Evolutionary conservation across 371 early-diverging fungal species (phyloP), one percentile per base, ranked within the genome.

Genomic region (Capillidium heterosporum): DNA sequence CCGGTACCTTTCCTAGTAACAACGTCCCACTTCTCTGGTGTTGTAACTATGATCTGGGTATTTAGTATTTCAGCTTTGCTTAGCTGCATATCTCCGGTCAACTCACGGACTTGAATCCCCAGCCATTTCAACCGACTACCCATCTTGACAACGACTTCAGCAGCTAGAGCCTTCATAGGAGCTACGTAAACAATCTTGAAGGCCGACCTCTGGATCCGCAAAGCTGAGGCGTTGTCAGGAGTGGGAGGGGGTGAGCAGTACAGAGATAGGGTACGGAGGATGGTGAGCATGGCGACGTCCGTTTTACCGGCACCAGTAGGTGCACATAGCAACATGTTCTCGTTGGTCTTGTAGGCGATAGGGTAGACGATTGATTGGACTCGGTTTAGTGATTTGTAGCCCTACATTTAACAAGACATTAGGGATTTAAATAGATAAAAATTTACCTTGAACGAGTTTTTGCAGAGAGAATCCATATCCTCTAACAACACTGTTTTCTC

Each of bases 21-120:
- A 1, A 97, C 95, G 74, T 99, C 99, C 95, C 98, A 99, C 65
- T 99, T 99, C 66, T 99, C 99, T 0, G 99, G 99, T 0, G 99
- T 99, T 11, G 97, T 97, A 15, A 99, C 94, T 59, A 99, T 88
- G 58, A 99, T 88, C 66, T 96, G 89, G 1, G 95, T 90, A 19
- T 78, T 82, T 24, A 71, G 67, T 28, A 99, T 83, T 68, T 98
- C 97, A 24, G 85, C 72, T 63, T 85, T 84, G 7, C 95, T 89
- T 59, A 97, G 64, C 62, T 98, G 95, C 84, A 95, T 96, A 66
- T 99, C 99, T 59, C 77, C 90, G 23, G 98, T 95, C 60, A 95
- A 71, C 71, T 95, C 97, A 13, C 84, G 78, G 2, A 95, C 95
- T 43, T 74, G 67, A 57, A 97, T 67, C 0, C 89, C 91, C 23